Conservation (phyloP, 1,139 yeast genomes). For the Blastobotrys elegans region DNA sequence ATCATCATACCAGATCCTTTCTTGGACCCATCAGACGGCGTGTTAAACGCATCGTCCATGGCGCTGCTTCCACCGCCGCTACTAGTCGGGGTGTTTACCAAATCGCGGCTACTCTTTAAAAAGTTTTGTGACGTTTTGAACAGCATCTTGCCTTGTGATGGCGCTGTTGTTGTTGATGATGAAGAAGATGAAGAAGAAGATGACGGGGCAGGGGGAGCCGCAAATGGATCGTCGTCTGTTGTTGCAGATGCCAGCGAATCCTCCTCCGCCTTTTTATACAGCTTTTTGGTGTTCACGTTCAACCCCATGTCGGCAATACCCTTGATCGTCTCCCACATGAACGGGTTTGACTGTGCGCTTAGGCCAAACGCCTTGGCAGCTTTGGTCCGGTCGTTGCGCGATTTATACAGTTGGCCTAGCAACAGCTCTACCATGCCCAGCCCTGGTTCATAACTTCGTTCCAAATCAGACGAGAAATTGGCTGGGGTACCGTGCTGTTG, state of each 20-base stretch:
- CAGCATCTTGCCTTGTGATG: neutral
- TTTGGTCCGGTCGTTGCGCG: slow-evolving; percentile 55
- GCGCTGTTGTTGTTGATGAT: slow-evolving; percentile 8
- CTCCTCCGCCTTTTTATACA: slow-evolving; percentile 41
- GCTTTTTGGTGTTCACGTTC: slow-evolving; percentile 54
- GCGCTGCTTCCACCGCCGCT: too few species aligned
- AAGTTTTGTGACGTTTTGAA: slow-evolving; percentile 20
- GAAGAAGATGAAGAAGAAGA: slow-evolving; percentile 10
- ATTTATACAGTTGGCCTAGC: slow-evolving; percentile 64
- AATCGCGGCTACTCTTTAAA: slow-evolving; percentile 6
- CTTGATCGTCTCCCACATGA: slow-evolving; percentile 81
- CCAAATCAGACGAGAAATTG: slow-evolving; percentile 12
- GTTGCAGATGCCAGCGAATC: neutral
- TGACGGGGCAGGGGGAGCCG: slow-evolving; percentile 5
- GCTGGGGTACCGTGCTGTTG: neutral
- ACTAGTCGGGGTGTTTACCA: slow-evolving; percentile 16
- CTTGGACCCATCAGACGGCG: slow-evolving; percentile 17
- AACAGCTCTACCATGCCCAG: slow-evolving; percentile 58
- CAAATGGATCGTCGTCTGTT: slow-evolving; percentile 11
- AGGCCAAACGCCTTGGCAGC: slow-evolving; percentile 64
- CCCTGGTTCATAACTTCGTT: slow-evolving; percentile 50
- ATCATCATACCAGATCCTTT: slow-evolving; percentile 14
- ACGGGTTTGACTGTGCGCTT: slow-evolving; percentile 70
- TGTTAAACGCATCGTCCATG: slow-evolving; percentile 7
- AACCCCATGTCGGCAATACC: slow-evolving; percentile 58